These are phyloP conservation scores for Tricholoma hemisulphureum DNA, from an alignment of 768 basidiomycete species.

Conservation along the genomic window DNA sequence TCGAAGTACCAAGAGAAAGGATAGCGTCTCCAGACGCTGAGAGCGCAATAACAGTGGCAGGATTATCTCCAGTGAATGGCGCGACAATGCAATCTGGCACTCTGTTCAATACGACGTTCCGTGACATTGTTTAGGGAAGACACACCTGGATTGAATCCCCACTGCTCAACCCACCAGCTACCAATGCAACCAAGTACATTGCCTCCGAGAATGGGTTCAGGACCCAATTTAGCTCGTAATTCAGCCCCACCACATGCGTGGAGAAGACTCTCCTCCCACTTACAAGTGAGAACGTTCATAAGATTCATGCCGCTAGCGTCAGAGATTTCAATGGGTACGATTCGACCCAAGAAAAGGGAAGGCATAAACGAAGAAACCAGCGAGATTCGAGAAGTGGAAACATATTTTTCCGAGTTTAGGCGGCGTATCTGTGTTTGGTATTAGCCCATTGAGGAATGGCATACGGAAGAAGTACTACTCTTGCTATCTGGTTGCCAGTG, in stretches of 20 bases:
- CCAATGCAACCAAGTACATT: slow-evolving; percentile 62
- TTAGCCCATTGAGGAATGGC: not conserved
- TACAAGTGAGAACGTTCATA: slow-evolving; percentile 70
- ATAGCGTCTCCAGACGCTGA: slow-evolving; percentile 79
- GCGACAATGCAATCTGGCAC: slow-evolving; percentile 68
- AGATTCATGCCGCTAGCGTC: slow-evolving; percentile 92
- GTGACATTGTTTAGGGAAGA: not conserved
- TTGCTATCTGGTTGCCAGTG: slow-evolving; percentile 81
- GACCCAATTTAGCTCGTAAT: slow-evolving; percentile 67
- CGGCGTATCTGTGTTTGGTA: slow-evolving; percentile 49
- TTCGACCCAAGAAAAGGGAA: slow-evolving; percentile 73
- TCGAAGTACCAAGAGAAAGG: slow-evolving; percentile 85
- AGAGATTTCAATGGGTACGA: slow-evolving; percentile 82
- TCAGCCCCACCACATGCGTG: slow-evolving; percentile 67
- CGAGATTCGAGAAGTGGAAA: slow-evolving; percentile 63
- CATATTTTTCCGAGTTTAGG: slow-evolving; percentile 52
- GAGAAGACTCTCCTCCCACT: slow-evolving; percentile 71
- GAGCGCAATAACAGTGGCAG: slow-evolving; percentile 74
- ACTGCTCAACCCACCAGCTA: slow-evolving; percentile 70
- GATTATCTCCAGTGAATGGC: slow-evolving; percentile 89
- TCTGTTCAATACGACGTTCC: not conserved
- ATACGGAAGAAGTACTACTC: slow-evolving; percentile 40
- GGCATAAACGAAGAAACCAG: slow-evolving; percentile 82
- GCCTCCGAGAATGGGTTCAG: slow-evolving; percentile 75
- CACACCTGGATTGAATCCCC: slow-evolving; percentile 69